phyloP scores from a whole-genome alignment of 2,329 filamentous ascomycete species.

The Cordyceps farinosa region DNA sequence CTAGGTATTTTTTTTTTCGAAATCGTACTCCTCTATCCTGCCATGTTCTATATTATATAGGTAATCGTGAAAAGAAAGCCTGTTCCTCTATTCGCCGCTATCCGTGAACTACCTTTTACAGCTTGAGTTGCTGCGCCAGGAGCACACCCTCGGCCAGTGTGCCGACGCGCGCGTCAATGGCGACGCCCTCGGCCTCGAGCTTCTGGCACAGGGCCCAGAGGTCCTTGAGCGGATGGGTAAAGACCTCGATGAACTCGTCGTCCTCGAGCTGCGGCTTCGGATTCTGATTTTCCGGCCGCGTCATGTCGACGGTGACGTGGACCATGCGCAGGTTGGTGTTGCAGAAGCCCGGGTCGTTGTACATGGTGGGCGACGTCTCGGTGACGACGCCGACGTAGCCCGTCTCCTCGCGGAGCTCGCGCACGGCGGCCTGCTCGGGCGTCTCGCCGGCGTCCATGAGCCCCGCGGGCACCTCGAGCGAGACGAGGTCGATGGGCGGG shows the following conservation, averaged over 20 bases:
- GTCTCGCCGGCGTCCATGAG: conserved; percentile 61
- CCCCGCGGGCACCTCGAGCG: conserved; percentile 63
- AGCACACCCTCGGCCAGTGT: conserved; percentile 77
- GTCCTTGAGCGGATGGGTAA: conserved; percentile 60
- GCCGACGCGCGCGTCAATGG: conserved; percentile 74
- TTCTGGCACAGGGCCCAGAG: conserved; percentile 65
- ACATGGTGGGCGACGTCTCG: conserved; percentile 63
- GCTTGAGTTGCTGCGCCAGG: conserved; percentile 56
- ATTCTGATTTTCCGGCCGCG: conserved; percentile 63
- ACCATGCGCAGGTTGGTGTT: conserved; percentile 67
- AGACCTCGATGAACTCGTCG: conserved; percentile 78
- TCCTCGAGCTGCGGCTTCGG: conserved; percentile 70
- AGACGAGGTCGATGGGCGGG: conserved; percentile 56
- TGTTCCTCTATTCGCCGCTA: not conserved
- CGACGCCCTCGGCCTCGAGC: conserved; percentile 68
- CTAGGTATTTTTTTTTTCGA: conserved; percentile 21
- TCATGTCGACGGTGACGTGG: conserved; percentile 70
- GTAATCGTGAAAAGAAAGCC: not conserved
- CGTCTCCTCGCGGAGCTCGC: conserved; percentile 65
- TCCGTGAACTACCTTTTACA: conserved; percentile 27
- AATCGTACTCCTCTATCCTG: not conserved
- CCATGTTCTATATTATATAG: not conserved
- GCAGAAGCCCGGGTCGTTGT: conserved; percentile 63
- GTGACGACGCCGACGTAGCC: conserved; percentile 56
- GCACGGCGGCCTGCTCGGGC: conserved; percentile 56